Base-by-base conservation (phyloP, 1,284 basidiomycete genomes). In the Amylostereum areolatum region DNA sequence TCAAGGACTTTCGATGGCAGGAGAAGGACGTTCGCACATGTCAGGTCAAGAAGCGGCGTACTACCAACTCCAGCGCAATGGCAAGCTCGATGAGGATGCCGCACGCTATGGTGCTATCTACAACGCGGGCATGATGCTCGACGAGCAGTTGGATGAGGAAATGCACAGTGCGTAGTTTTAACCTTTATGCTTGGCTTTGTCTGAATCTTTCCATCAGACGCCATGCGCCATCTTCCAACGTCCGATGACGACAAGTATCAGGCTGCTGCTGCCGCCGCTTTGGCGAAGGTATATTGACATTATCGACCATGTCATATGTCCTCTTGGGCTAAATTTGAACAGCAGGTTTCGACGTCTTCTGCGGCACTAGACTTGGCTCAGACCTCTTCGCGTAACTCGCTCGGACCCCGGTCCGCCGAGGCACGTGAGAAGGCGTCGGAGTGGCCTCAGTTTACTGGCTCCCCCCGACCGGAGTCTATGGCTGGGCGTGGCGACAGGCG, bases 321-420 rank as follows among this genome's bases (percentile, higher is more conserved):
- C 5, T 33, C 39, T 29, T 31, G 33, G 52, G 24, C 48, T 33
- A 12, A 31, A 34, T 44, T 39, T 32, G 25, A 49, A 50, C 30
- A 34, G 49, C 57, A 92, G 81, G 76, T 94, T 46, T 91, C 92
- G 0, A 83, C 89, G n/a, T 87, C 91, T 8, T 95, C 93, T 24
- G 92, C 91, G 28, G 94, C 94, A 32, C 72, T 97, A 57, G 95
- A 97, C 66, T 78, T 97, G 37, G 95, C 95, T 6, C 90, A 92
- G 64, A 86, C 85, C 12, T 84, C 86, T 25, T 81, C 86, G 43
- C 81, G 85, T 41, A 69, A 72, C 49, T 78, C 80, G 43, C 82
- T 80, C 54, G 68, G 77, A 24, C 65, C 68, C 42, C 80, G 85
- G 50, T 72, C 71, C 30, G 67, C 78, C 49, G 81, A 85, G 44